These are phyloP conservation scores for Globisporangium abappressorium DNA, from an alignment of 352 stramenopile genomes.

Conservation along the genomic window DNA sequence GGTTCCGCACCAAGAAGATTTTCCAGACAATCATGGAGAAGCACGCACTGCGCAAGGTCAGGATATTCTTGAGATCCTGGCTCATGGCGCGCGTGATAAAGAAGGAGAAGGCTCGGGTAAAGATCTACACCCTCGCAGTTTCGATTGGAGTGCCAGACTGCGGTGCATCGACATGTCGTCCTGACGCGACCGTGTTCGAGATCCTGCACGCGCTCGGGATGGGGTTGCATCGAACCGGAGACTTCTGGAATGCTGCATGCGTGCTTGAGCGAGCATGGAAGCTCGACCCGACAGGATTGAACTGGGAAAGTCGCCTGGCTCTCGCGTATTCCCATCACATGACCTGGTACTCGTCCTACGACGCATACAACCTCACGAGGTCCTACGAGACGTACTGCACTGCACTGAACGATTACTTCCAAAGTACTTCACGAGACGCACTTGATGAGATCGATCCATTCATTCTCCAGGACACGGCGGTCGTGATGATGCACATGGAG, in stretches of 20 bases:
- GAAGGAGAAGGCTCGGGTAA: slow-evolving; percentile 38
- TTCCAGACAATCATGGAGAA: slow-evolving; percentile 37
- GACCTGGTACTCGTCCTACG: slow-evolving; percentile 60
- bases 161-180: neutral
- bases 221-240: slow-evolving; percentile 31
- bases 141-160: neutral
- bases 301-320: slow-evolving; percentile 15
- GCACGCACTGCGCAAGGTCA: slow-evolving; percentile 30
- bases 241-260: slow-evolving; percentile 60
- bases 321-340: slow-evolving; percentile 70
- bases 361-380: slow-evolving; percentile 42
- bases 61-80: slow-evolving; percentile 40
- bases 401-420: slow-evolving; percentile 16
- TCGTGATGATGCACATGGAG: slow-evolving; percentile 64
- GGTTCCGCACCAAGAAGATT: slow-evolving; percentile 22
- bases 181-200: slow-evolving; percentile 25
- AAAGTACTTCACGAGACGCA: neutral
- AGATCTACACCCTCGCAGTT: slow-evolving; percentile 24
- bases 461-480: slow-evolving; percentile 52
- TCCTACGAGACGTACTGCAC: slow-evolving; percentile 47
- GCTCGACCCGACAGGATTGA: slow-evolving; percentile 5
- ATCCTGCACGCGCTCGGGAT: slow-evolving; percentile 44
- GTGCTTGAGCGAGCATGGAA: slow-evolving; percentile 38
- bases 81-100: slow-evolving; percentile 35
- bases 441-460: slow-evolving; percentile 28